Evolutionary conservation across 2,329 filamentous ascomycete genomes (phyloP).

Genomic region (Aspergillus terreus): DNA sequence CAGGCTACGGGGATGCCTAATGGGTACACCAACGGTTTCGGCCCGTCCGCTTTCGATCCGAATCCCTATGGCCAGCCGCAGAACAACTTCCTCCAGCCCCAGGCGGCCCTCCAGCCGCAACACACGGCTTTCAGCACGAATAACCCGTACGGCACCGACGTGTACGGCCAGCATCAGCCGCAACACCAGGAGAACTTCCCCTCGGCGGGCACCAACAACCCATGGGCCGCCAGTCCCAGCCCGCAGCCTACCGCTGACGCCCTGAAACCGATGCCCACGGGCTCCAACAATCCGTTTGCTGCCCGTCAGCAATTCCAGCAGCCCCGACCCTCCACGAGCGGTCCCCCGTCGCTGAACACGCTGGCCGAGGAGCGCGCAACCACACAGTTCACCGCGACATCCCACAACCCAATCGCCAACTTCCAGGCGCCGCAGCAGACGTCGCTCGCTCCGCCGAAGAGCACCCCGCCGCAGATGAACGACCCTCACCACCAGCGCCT

Average conservation of each 20-base stretch:
- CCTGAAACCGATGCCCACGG: conserved; percentile 79
- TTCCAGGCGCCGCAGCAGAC: conserved; percentile 37
- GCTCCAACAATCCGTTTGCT: conserved; percentile 97
- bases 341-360: conserved; percentile 68
- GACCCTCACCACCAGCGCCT: conserved; percentile 68
- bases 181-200: conserved; percentile 58
- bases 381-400: conserved; percentile 53
- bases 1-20: conserved; percentile 66
- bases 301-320: conserved; percentile 55
- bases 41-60: conserved; percentile 64
- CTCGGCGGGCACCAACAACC: conserved; percentile 86
- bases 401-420: conserved; percentile 46
- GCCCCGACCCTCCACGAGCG: conserved; percentile 49
- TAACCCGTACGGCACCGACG: conserved; percentile 53
- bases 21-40: conserved; percentile 67
- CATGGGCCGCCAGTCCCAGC: conserved; percentile 66
- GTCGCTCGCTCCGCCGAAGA: conserved; percentile 30
- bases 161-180: conserved; percentile 49
- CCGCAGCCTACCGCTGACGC: conserved; percentile 55
- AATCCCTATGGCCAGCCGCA: conserved; percentile 40
- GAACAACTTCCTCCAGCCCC: conserved; percentile 47
- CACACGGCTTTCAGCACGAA: conserved; percentile 56
- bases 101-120: conserved; percentile 54
- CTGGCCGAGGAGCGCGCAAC: conserved; percentile 83
- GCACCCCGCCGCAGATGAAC: conserved; percentile 27